phyloP scores from a whole-genome alignment of 2,329 filamentous ascomycete genomes.

The Xylariaceae sp. region DNA sequence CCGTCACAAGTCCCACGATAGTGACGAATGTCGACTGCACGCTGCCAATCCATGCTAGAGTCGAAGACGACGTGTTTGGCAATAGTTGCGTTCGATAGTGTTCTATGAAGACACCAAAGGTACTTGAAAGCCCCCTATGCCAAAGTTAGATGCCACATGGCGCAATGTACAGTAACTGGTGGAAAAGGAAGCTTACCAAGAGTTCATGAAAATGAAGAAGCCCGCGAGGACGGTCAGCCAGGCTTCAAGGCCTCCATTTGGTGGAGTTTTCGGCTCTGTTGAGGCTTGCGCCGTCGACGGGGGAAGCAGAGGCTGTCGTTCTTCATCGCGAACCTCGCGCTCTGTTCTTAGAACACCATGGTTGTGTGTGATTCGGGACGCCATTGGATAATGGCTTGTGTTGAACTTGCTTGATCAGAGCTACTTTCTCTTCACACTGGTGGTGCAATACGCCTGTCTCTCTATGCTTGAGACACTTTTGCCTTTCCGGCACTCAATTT shows the following conservation, averaged over 20 bases:
- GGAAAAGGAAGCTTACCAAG: background rate
- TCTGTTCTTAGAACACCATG: no score
- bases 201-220: conserved; percentile 5
- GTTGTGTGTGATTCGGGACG: no score
- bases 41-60: conserved; percentile 6
- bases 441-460: no score
- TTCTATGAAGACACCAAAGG: conserved; percentile 1
- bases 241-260: background rate
- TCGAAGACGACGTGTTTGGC: background rate
- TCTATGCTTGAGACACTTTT: no score
- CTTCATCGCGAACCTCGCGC: no score
- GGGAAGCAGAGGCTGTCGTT: no score
- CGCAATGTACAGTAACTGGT: background rate
- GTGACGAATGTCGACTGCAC: background rate
- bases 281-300: no score
- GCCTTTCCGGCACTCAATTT: no score
- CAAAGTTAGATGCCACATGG: background rate
- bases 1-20: background rate
- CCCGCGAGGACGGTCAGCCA: conserved; percentile 5
- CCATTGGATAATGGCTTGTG: no score
- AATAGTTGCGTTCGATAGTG: background rate
- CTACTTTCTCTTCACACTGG: no score
- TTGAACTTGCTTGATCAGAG: no score
- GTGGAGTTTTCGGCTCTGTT: no score
- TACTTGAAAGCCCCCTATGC: background rate